These are phyloP conservation scores for Fusarium sp. DNA, from an alignment of 2,329 filamentous ascomycete genomes.

Conservation along the genomic window DNA sequence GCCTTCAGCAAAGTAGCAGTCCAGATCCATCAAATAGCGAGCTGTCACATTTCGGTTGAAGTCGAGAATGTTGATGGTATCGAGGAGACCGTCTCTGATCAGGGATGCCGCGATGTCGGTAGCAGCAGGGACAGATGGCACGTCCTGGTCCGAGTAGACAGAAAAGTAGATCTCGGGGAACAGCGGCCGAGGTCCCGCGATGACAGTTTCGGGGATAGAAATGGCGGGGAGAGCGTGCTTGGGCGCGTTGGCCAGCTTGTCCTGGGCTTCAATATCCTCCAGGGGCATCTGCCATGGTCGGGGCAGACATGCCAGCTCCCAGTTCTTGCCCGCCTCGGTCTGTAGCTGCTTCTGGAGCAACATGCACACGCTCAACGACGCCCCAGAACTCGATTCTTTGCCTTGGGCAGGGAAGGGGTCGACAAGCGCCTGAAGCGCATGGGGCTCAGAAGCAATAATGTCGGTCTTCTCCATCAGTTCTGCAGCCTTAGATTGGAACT, in stretches of 20 bases:
- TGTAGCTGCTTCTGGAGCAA: constrained; percentile 88
- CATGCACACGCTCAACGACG: constrained; percentile 73
- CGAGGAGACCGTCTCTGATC: constrained; percentile 82
- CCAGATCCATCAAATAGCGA: constrained; percentile 89
- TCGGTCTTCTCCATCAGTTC: constrained; percentile 92
- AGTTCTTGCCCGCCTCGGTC: constrained; percentile 74
- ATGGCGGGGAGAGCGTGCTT: constrained; percentile 83
- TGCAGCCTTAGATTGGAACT: constrained; percentile 75
- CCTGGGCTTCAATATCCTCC: constrained; percentile 66
- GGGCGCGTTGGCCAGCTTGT: constrained; percentile 64
- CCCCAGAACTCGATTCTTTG: constrained; percentile 68
- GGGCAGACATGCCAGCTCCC: constrained; percentile 75
- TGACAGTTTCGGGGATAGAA: constrained; percentile 75
- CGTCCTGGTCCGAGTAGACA: constrained; percentile 85
- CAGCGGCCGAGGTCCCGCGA: constrained; percentile 75
- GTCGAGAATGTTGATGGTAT: constrained; percentile 93
- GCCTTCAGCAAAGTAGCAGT: constrained; percentile 88
- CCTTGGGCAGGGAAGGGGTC: constrained; percentile 79
- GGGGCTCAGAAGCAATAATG: constrained; percentile 88
- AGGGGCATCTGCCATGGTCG: constrained; percentile 71
- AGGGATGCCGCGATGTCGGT: constrained; percentile 80
- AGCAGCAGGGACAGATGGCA: constrained; percentile 84
- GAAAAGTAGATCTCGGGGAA: constrained; percentile 96
- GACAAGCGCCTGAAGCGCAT: constrained; percentile 83
- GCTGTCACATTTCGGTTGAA: constrained; percentile 90